These are phyloP conservation scores for Tetrahymena borealis DNA, from an alignment of 73 alveolate species.

Conservation along the genomic window DNA sequence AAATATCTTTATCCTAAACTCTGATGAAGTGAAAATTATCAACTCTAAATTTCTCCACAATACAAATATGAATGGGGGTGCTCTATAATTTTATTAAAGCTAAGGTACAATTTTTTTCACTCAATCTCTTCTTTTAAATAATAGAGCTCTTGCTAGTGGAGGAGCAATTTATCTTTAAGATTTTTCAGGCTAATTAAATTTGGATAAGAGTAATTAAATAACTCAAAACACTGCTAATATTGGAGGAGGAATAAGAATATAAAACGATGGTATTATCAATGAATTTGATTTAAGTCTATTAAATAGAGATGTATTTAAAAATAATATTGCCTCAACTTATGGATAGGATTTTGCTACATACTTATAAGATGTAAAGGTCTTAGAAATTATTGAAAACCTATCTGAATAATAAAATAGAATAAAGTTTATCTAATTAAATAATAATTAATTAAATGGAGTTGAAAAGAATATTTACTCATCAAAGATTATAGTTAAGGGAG, in stretches of 20 bases:
- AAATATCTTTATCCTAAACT: background rate
- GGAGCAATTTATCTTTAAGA: background rate
- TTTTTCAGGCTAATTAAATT: background rate
- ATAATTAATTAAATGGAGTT: no score
- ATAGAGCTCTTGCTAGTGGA: background rate
- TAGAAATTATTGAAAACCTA: no score
- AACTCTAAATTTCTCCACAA: background rate
- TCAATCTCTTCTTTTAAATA: background rate
- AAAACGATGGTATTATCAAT: no score
- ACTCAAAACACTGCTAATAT: background rate
- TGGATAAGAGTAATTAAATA: background rate
- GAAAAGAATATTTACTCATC: no score
- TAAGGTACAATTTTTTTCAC: background rate
- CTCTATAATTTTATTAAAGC: background rate
- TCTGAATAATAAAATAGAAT: no score
- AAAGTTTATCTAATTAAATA: no score
- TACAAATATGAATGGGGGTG: background rate
- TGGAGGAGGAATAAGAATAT: background rate
- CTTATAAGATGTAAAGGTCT: no score
- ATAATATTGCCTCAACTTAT: background rate
- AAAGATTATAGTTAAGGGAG: no score
- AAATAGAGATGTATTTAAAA: background rate
- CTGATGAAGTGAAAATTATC: background rate
- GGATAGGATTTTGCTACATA: no score
- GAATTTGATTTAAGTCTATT: no score